Conservation (phyloP, 305 asterid species). For the Fraxinus floribunda region DNA sequence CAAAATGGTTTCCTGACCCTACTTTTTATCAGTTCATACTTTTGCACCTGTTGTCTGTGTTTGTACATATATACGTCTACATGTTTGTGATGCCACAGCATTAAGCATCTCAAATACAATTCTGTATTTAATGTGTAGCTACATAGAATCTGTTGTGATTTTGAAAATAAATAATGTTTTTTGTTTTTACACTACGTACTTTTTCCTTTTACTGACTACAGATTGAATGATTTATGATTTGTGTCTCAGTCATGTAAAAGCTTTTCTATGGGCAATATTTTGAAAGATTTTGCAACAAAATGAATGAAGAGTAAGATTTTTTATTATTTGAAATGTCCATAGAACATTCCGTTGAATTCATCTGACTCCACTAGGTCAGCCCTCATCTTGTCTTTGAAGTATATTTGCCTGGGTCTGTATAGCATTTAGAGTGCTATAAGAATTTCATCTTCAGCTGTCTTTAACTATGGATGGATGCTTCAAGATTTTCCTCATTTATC, state of each 20-base stretch:
- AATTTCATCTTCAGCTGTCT: slow-evolving; percentile 11
- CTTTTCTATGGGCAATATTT: neutral
- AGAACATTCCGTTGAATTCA: neutral
- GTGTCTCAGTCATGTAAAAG: neutral
- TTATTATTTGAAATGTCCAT: neutral
- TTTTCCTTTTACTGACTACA: neutral
- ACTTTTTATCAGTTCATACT: neutral
- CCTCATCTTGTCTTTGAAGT: neutral
- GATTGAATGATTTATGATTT: neutral
- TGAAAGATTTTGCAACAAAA: neutral
- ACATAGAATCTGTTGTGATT: neutral
- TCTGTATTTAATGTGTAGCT: neutral
- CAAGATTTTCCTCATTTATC: slow-evolving; percentile 7
- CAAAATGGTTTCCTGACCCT: neutral
- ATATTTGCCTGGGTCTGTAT: slow-evolving; percentile 1
- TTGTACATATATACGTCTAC: neutral
- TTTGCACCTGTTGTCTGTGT: neutral
- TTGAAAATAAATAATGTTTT: neutral
- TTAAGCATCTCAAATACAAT: neutral
- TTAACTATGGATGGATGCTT: neutral
- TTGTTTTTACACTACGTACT: neutral
- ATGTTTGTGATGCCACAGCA: neutral
- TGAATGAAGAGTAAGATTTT: neutral
- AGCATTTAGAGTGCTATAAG: neutral
- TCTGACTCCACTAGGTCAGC: neutral